Conservation (phyloP, 1,284 basidiomycete genomes). For the Malassezia pachydermatis region DNA sequence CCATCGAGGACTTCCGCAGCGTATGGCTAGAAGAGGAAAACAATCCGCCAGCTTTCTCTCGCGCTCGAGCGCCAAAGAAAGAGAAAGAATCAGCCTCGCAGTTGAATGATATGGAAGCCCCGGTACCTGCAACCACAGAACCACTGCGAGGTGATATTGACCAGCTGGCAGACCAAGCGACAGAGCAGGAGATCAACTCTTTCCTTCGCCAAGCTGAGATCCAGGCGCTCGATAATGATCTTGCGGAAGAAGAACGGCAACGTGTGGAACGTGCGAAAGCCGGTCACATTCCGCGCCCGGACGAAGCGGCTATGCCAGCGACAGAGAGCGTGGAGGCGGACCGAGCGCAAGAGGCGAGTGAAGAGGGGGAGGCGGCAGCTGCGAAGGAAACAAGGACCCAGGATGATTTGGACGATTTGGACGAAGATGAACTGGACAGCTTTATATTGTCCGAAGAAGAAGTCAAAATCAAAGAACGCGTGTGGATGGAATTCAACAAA, state of each 20-base stretch:
- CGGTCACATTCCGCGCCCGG: conserved; percentile 12
- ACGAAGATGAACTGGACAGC: conserved; percentile 83
- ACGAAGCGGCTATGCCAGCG: conserved; percentile 13
- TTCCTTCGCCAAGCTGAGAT: conserved; percentile 31
- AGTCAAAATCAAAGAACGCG: conserved; percentile 75
- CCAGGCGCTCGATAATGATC: conserved; percentile 29
- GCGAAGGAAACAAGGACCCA: background rate
- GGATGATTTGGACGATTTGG: conserved; percentile 51
- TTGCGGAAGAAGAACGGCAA: conserved; percentile 27
- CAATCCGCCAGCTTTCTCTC: conserved; percentile 64
- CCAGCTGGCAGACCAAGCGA: conserved; percentile 35
- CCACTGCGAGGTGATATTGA: conserved; percentile 16
- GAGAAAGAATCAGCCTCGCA: conserved; percentile 49
- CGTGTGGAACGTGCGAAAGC: conserved; percentile 28
- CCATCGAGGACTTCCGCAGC: conserved; percentile 78
- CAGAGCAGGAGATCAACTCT: conserved; percentile 33
- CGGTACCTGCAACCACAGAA: conserved; percentile 20
- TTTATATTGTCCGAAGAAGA: conserved; percentile 74
- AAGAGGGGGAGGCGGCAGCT: conserved; percentile 1
- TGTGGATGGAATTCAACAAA: conserved; percentile 92
- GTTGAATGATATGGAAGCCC: conserved; percentile 36
- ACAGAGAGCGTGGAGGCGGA: background rate
- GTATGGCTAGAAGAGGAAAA: conserved; percentile 84
- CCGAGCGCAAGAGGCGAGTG: background rate
- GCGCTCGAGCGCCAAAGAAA: conserved; percentile 66